phyloP scores from a whole-genome alignment of 306 rosid genomes.

The Citrullus mucosospermus region DNA sequence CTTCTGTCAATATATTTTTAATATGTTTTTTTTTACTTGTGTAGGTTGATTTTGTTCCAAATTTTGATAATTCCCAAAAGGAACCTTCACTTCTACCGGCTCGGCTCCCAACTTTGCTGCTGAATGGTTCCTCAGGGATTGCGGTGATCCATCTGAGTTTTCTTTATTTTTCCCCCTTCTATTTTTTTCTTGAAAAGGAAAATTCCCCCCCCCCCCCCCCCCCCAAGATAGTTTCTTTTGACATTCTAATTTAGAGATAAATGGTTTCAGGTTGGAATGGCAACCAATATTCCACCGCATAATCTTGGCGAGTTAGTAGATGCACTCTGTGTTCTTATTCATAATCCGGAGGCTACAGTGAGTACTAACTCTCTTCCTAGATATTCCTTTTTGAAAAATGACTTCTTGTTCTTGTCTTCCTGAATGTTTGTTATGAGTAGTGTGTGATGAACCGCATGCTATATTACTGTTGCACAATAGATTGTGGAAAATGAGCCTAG shows the following conservation, averaged over 20 bases:
- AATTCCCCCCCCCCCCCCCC: too few relatives aligned
- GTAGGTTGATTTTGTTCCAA: slow-evolving; percentile 88
- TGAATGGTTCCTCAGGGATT: slow-evolving; percentile 97
- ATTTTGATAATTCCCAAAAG: slow-evolving; percentile 90
- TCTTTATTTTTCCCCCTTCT: neutral
- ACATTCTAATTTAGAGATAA: slow-evolving; percentile 14
- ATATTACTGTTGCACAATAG: neutral
- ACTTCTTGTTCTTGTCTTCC: too few relatives aligned
- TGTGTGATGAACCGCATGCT: neutral
- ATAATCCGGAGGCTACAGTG: slow-evolving; percentile 92
- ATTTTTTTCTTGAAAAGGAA: too few relatives aligned
- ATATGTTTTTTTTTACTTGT: neutral
- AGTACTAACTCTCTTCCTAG: slow-evolving; percentile 14
- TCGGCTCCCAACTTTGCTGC: slow-evolving; percentile 78
- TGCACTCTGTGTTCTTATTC: slow-evolving; percentile 72
- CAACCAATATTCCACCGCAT: slow-evolving; percentile 97
- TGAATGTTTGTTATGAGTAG: neutral
- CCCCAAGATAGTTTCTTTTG: neutral
- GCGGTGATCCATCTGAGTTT: slow-evolving; percentile 47
- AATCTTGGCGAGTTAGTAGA: slow-evolving; percentile 94
- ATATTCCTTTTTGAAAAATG: neutral
- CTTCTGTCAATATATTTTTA: slow-evolving; percentile 3
- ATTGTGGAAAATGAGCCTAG: neutral
- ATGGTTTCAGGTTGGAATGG: slow-evolving; percentile 87
- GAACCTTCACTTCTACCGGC: slow-evolving; percentile 90